Evolutionary conservation across 2,329 filamentous ascomycete genomes (phyloP).

Genomic region (Colletotrichum godetiae): DNA sequence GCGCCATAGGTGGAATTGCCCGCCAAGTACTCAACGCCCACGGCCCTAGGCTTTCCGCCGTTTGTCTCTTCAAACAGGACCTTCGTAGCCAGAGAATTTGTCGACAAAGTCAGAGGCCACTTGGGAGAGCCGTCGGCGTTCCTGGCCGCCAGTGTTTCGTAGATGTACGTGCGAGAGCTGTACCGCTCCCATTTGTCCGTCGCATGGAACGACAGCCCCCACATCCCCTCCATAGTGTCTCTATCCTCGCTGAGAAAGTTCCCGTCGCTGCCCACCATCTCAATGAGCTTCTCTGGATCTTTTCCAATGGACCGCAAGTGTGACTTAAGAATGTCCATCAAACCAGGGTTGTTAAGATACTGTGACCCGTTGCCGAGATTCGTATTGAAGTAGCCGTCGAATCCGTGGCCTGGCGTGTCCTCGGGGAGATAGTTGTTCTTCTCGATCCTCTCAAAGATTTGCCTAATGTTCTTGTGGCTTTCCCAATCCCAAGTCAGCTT

Average conservation of each 20-base stretch:
- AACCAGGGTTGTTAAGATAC: neutral
- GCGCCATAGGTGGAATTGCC: conserved; percentile 51
- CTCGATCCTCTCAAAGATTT: conserved; percentile 55
- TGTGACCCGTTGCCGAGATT: conserved; percentile 45
- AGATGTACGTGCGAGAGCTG: conserved; percentile 34
- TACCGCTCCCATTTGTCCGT: neutral
- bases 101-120: conserved; percentile 55
- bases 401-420: conserved; percentile 53
- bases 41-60: conserved; percentile 39
- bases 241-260: conserved; percentile 39
- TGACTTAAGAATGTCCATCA: conserved; percentile 11
- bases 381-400: conserved; percentile 43
- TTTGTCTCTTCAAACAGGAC: conserved; percentile 48
- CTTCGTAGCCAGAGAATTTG: conserved; percentile 49
- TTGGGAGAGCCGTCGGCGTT: conserved; percentile 55
- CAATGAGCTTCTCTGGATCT: conserved; percentile 35
- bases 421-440: conserved; percentile 53
- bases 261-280: conserved; percentile 45
- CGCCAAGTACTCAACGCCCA: conserved; percentile 54
- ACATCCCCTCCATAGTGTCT: conserved; percentile 38
- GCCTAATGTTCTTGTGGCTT: conserved; percentile 52
- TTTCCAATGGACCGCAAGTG: conserved; percentile 36
- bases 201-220: neutral
- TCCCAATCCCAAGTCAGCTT: neutral
- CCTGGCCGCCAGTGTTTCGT: conserved; percentile 48